Evolutionary conservation across 345 rosid species (phyloP), one percentile per base, ranked within the genome.

Genomic region (Salix koriyanagi): DNA sequence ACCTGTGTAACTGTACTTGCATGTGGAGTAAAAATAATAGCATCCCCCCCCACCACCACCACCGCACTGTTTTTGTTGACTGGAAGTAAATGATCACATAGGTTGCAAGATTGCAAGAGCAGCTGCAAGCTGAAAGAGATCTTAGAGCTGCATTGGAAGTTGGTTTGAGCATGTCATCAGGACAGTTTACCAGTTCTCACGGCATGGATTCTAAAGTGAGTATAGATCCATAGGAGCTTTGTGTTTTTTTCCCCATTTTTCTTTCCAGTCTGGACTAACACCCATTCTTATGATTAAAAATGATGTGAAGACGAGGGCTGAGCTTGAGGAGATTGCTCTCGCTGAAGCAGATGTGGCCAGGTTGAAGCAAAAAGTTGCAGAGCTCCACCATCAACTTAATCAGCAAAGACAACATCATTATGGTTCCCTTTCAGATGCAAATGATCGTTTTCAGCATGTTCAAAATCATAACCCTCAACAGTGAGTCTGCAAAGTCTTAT

Each of bases 341-440:
- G 99, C 99, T 61, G 99, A 96, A 89, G 98, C 96, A 39, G 98
- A 96, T 86, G 99, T 96, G 78, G 98, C 98, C 81, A 90, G 98
- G 85, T 86, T 96, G 84, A 96, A 96, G 86, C 98, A 96, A 83
- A 96, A 96, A 83, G 98, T 96, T 83, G 97, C 97, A 25, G 99
- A 96, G 86, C 97, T 96, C 75, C 98, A 96, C 79, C 97, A 92
- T 77, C 99, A 96, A 81, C 96, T 96, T 80, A 96, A 88, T 88
- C 99, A 96, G 87, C 99, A 96, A 81, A 85, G 98, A 36, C 97
- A 91, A 82, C 91, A 86, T 82, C 94, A 91, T 75, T 90, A 88
- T 67, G 90, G 94, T 67, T 87, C 97, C 67, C 91, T 92, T 46
- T 84, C 98, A 71, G 98, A 91, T 79, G 84, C 90, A 19, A 87